Evolutionary conservation across 2,329 filamentous ascomycete species (phyloP).

Genomic region (Ustulina deusta): DNA sequence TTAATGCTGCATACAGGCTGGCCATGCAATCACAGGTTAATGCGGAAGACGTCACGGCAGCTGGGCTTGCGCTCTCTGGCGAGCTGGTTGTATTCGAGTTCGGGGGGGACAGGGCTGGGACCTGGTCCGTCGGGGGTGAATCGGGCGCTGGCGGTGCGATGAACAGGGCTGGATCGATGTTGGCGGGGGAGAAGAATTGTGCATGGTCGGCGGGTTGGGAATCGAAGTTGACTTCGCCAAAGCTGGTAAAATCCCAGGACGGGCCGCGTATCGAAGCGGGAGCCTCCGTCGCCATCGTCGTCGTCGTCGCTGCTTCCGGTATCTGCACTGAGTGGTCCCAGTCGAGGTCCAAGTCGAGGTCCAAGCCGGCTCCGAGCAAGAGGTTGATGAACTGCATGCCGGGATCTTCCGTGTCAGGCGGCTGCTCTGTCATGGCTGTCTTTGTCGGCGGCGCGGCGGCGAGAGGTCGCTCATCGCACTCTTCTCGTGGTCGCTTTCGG

Average conservation of each 20-base stretch:
- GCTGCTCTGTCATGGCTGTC: slow-evolving; percentile 45
- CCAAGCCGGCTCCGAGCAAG: slow-evolving; percentile 41
- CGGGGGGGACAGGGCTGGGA: slow-evolving; percentile 46
- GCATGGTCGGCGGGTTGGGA: slow-evolving; percentile 35
- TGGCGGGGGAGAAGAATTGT: slow-evolving; percentile 40
- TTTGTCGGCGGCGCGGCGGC: slow-evolving; percentile 39
- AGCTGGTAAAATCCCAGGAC: slow-evolving; percentile 26
- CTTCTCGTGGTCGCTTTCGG: slow-evolving; percentile 63
- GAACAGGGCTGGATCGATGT: slow-evolving; percentile 50
- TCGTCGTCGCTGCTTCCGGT: background rate
- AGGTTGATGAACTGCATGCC: slow-evolving; percentile 48
- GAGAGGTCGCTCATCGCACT: slow-evolving; percentile 34
- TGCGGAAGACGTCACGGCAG: slow-evolving; percentile 11
- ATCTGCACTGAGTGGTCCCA: slow-evolving; percentile 9
- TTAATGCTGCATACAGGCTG: slow-evolving; percentile 63
- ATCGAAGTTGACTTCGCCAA: slow-evolving; percentile 48
- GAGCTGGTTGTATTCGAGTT: slow-evolving; percentile 43
- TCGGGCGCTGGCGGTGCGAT: slow-evolving; percentile 19
- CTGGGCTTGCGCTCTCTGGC: slow-evolving; percentile 40
- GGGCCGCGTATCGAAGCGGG: slow-evolving; percentile 2
- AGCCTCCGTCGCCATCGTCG: slow-evolving; percentile 18
- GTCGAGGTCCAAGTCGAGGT: slow-evolving; percentile 29
- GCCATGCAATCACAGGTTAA: slow-evolving; percentile 61
- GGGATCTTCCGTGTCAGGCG: slow-evolving; percentile 46
- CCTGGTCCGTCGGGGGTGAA: slow-evolving; percentile 40